Percentiles rank a stretch among this genome's conserved stretches.
Conservation (phyloP, 2,329 filamentous ascomycete species). For the Calonectria naviculata region DNA sequence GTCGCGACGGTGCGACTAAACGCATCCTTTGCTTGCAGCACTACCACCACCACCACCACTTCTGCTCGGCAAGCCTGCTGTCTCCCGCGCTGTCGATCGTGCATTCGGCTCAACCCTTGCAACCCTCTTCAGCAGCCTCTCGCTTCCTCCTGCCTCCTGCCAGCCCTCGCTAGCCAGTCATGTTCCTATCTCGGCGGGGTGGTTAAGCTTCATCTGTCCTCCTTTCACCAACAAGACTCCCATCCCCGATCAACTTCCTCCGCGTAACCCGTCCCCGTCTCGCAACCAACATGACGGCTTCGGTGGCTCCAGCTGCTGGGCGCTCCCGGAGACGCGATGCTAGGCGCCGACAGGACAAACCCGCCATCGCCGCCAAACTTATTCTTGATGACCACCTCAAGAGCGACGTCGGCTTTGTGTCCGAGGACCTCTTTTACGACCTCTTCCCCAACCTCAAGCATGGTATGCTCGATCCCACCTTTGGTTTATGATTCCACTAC, state of each 20-base stretch:
- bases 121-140: not conserved
- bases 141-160: not conserved
- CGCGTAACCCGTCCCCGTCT: not conserved
- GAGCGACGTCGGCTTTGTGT: conserved; percentile 87
- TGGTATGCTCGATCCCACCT: conserved; percentile 52
- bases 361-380: conserved; percentile 81
- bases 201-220: conserved; percentile 26
- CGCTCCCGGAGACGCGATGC: conserved; percentile 56
- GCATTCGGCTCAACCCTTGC: not conserved
- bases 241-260: conserved; percentile 21
- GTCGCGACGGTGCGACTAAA: conserved; percentile 17
- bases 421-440: conserved; percentile 85
- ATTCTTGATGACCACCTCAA: conserved; percentile 87
- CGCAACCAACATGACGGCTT: conserved; percentile 42
- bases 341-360: conserved; percentile 74
- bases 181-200: conserved; percentile 25
- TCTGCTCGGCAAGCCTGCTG: not conserved
- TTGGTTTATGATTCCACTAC: conserved; percentile 26
- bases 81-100: not conserved
- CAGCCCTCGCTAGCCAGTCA: not conserved
- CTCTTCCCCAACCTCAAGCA: conserved; percentile 75
- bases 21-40: conserved; percentile 11
- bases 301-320: conserved; percentile 38
- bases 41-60: not conserved
- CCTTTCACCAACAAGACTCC: conserved; percentile 6